Conservation (phyloP, 192 early-diverging fungal species). For the Chytriomyces hyalinus region DNA sequence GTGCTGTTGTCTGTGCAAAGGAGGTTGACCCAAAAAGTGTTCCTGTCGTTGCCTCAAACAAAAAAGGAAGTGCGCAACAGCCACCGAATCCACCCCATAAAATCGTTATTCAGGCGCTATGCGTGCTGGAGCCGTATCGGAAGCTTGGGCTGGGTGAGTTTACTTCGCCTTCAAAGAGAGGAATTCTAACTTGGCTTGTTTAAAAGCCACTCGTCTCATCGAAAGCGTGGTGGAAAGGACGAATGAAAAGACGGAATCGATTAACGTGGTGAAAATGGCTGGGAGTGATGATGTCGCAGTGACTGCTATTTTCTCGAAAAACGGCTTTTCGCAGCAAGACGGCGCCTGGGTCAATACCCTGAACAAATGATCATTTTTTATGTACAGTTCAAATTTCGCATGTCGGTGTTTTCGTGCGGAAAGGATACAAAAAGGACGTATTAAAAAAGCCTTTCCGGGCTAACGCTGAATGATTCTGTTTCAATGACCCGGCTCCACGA, state of each 20-base stretch:
- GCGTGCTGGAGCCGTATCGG: slow-evolving; percentile 79
- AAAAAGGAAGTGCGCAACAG: background rate
- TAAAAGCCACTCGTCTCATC: background rate
- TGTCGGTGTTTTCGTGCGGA: too few relatives aligned
- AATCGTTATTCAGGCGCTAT: slow-evolving; percentile 81
- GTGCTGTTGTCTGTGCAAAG: slow-evolving; percentile 24
- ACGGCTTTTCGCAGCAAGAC: background rate
- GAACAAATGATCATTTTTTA: background rate
- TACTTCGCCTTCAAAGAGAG: background rate
- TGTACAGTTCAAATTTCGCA: too few relatives aligned
- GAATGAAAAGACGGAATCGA: background rate
- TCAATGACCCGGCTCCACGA: too few relatives aligned
- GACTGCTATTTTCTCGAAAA: background rate
- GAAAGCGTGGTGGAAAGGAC: background rate
- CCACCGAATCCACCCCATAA: slow-evolving; percentile 9
- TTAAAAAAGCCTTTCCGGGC: too few relatives aligned
- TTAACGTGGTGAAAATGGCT: background rate
- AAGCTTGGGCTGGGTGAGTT: slow-evolving; percentile 71
- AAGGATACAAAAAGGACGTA: too few relatives aligned
- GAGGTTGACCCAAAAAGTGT: slow-evolving; percentile 11
- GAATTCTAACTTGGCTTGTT: background rate
- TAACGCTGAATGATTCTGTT: too few relatives aligned
- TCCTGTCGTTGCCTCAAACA: background rate
- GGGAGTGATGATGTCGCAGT: background rate
- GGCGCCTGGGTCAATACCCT: background rate